Evolutionary conservation across 371 early-diverging fungal genomes (phyloP).

Genomic region (Mortierella sp.): DNA sequence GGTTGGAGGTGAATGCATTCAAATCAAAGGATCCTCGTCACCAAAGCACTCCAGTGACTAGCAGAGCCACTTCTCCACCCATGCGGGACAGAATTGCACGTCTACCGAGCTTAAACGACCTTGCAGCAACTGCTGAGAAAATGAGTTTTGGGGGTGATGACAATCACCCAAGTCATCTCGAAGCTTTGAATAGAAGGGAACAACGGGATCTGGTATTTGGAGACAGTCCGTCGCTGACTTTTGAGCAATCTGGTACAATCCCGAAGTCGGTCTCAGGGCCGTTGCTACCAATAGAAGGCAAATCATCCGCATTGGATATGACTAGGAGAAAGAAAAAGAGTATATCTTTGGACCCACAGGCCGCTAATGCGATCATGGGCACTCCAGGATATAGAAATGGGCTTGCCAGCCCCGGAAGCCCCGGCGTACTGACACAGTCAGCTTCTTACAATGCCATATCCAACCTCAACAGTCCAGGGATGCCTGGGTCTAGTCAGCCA

Average conservation of each 20-base stretch:
- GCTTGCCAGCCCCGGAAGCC: slow-evolving; percentile 31
- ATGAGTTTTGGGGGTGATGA: slow-evolving; percentile 27
- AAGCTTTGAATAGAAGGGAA: slow-evolving; percentile 23
- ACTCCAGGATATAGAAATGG: slow-evolving; percentile 31
- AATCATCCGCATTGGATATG: slow-evolving; percentile 23
- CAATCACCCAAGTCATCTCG: background rate
- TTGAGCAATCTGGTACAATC: slow-evolving; percentile 22
- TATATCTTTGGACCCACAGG: slow-evolving; percentile 51
- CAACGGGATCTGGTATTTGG: slow-evolving; percentile 45
- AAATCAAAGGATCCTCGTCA: slow-evolving; percentile 36
- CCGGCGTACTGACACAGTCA: slow-evolving; percentile 35
- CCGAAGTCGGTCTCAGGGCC: slow-evolving; percentile 41
- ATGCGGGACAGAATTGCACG: slow-evolving; percentile 13
- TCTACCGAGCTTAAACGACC: slow-evolving; percentile 30
- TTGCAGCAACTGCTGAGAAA: slow-evolving; percentile 16
- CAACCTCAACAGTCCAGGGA: slow-evolving; percentile 9
- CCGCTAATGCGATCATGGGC: slow-evolving; percentile 43
- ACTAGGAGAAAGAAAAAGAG: slow-evolving; percentile 48
- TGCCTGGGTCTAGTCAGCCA: background rate
- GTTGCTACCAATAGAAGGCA: slow-evolving; percentile 8
- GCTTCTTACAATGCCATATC: slow-evolving; percentile 40
- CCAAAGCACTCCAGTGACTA: slow-evolving; percentile 34
- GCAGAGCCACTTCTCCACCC: slow-evolving; percentile 10
- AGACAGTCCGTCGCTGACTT: background rate
- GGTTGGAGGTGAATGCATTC: slow-evolving; percentile 11